phyloP scores from a whole-genome alignment of 208 protist genomes.

The Phytomonas sp. region DNA sequence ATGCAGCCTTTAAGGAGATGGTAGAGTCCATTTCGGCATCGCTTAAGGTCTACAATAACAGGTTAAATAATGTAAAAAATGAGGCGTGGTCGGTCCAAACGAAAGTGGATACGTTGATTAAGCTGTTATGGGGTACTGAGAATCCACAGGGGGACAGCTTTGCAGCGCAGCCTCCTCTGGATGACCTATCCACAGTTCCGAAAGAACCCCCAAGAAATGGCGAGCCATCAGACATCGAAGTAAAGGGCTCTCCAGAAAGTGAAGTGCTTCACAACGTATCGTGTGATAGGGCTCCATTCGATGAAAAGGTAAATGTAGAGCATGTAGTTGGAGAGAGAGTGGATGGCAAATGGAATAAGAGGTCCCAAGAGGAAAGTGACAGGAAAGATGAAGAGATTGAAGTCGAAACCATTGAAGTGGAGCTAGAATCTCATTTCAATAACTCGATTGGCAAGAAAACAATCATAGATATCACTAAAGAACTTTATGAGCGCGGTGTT shows the following conservation, averaged over 20 bases:
- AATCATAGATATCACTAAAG: slow-evolving; percentile 85
- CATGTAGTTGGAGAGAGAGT: slow-evolving; percentile 75
- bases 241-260: neutral
- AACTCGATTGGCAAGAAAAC: slow-evolving; percentile 63
- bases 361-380: neutral
- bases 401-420: slow-evolving; percentile 77
- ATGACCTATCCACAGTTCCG: slow-evolving; percentile 24
- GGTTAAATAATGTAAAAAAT: slow-evolving; percentile 76
- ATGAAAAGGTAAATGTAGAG: slow-evolving; percentile 22
- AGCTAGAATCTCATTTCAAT: slow-evolving; percentile 43
- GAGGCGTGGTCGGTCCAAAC: slow-evolving; percentile 75
- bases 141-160: slow-evolving; percentile 44
- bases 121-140: slow-evolving; percentile 80
- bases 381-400: slow-evolving; percentile 67
- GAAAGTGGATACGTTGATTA: slow-evolving; percentile 67
- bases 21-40: slow-evolving; percentile 61
- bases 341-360: neutral
- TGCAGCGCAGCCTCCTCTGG: slow-evolving; percentile 32
- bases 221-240: slow-evolving; percentile 21
- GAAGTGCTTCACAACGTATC: neutral
- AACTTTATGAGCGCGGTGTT: slow-evolving; percentile 79
- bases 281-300: neutral
- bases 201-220: slow-evolving; percentile 55
- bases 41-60: slow-evolving; percentile 81
- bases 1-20: slow-evolving; percentile 73